Base-by-base conservation (phyloP, 108 stramenopile genomes). In the Conticribra weissflogii region DNA sequence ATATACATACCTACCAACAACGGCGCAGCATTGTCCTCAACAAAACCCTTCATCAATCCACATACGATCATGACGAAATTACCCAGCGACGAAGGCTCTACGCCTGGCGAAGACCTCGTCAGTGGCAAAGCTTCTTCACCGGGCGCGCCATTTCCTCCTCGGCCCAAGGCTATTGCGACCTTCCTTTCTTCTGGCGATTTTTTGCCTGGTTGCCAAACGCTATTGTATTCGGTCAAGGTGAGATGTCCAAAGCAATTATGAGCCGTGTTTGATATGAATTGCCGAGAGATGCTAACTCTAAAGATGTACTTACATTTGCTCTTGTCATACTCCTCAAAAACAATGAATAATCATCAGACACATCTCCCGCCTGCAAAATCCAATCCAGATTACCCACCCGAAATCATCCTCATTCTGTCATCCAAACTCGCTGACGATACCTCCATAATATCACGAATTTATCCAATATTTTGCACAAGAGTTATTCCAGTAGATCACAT, bases 201-300 rank as follows among this genome's bases (percentile, higher is more conserved):
- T 72, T 57, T 87, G 17, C 89, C 90, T 0, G 95, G 93, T 31
- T 89, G 79, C 17, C 84, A 91, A 65, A 87, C 87, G 3, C 62
- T 96, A 24, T 57, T 91, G n/a, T 74, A 91, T 33, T 88, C 89
- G 0, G 54, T 96, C 54, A 87, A 81, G 80, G 77, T 79, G 48
- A 19, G 50, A 53, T 2, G 7, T 32, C 0, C 22, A 34, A 0
- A 16, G 19, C 36, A 2, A 25, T 34, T 45, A 16, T 4, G 36
- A 3, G 45, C 2, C 22, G 45, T 25, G 53, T 1, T n/a, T 54
- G 52, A 3, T 30, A 30, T 54, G 2, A 19, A 16, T 14, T n/a
- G 29, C 1, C 19, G 63, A 29, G n/a, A 44, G 27, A 3, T 22
- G 16, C 2, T 29, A 21, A 18, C n/a, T n/a, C n/a, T n/a, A n/a